phyloP scores from a whole-genome alignment of 2,329 filamentous ascomycete genomes.

The Fusarium sp. region DNA sequence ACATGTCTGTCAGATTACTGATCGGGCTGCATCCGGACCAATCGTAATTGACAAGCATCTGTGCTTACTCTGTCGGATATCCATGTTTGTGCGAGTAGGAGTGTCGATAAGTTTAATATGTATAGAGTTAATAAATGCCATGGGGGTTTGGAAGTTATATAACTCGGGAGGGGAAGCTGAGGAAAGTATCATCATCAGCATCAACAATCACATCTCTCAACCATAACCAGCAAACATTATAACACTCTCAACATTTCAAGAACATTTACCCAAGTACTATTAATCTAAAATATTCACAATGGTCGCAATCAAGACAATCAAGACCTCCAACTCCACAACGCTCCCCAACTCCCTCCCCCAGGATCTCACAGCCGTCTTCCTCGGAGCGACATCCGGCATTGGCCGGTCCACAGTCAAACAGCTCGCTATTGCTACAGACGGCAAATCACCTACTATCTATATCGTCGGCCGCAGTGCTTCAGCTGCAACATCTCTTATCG shows the following conservation, averaged over 20 bases:
- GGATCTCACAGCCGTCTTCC: slow-evolving; percentile 26
- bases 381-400: slow-evolving; percentile 36
- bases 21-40: neutral
- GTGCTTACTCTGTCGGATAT: slow-evolving; percentile 15
- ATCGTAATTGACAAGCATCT: neutral
- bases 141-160: neutral
- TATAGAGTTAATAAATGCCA: neutral
- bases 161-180: neutral
- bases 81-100: slow-evolving; percentile 9
- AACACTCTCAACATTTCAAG: neutral
- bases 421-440: slow-evolving; percentile 12
- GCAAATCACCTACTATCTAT: slow-evolving; percentile 45
- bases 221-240: neutral
- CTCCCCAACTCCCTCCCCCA: neutral
- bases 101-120: neutral
- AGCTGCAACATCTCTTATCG: slow-evolving; percentile 52
- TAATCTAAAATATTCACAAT: neutral
- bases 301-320: slow-evolving; percentile 24
- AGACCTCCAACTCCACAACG: slow-evolving; percentile 18
- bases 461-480: slow-evolving; percentile 58
- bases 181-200: neutral
- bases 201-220: neutral
- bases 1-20: neutral
- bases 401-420: slow-evolving; percentile 29
- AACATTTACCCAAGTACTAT: neutral